A percentile compares a stretch with the other conserved stretches of the same genome.
Conservation (phyloP, 1,284 basidiomycete species). For the Heimioporus retisporus region DNA sequence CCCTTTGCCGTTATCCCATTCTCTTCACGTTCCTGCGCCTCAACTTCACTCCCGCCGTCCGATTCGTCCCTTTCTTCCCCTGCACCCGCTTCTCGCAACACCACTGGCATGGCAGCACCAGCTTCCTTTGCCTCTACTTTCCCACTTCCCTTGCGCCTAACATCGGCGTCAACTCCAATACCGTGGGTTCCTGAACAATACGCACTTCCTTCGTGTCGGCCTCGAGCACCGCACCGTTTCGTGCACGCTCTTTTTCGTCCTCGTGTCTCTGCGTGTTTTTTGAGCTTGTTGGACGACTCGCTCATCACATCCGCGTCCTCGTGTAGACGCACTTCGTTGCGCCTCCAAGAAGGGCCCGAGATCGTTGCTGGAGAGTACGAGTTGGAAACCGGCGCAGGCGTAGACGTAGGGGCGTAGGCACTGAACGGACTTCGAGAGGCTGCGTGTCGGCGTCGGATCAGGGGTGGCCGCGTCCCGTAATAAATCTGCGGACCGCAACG, state of each 20-base stretch:
- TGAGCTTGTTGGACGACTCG: conserved; percentile 78
- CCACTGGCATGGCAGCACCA: not conserved
- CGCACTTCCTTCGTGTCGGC: conserved; percentile 72
- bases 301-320: conserved; percentile 68
- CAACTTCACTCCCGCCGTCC: conserved; percentile 72
- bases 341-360: conserved; percentile 49
- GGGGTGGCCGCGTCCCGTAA: conserved; percentile 39
- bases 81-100: too few relatives aligned
- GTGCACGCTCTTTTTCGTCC: conserved; percentile 64
- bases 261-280: conserved; percentile 70
- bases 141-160: conserved; percentile 28
- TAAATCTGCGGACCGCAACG: conserved; percentile 72
- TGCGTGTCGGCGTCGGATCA: conserved; percentile 32
- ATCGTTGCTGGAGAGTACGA: conserved; percentile 33
- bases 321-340: conserved; percentile 75
- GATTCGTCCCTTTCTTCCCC: conserved; percentile 47
- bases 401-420: conserved; percentile 25
- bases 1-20: conserved; percentile 53
- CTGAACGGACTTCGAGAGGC: conserved; percentile 22
- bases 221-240: conserved; percentile 83
- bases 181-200: conserved; percentile 39
- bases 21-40: conserved; percentile 69
- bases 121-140: conserved; percentile 29
- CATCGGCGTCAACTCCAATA: not conserved
- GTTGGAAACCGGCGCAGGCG: conserved; percentile 17